Conservation (phyloP, 345 rosid species). For the Barbarea vulgaris region DNA sequence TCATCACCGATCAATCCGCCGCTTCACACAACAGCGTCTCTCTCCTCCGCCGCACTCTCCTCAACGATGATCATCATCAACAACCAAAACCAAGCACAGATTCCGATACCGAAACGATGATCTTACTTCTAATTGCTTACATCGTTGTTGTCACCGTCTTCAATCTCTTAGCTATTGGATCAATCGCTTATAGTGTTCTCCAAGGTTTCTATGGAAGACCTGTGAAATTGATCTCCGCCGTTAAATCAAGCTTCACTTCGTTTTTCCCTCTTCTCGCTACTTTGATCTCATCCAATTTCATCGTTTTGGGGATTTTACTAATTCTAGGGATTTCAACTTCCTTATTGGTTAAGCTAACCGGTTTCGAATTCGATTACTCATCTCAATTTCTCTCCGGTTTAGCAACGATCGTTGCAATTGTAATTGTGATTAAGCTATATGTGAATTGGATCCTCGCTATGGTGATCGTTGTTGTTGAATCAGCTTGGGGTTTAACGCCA, state of each 20-base stretch:
- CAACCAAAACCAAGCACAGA: not conserved
- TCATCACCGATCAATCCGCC: slow-evolving; percentile 42
- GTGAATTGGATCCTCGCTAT: slow-evolving; percentile 55
- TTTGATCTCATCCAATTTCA: slow-evolving; percentile 21
- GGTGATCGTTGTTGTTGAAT: slow-evolving; percentile 67
- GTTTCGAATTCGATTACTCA: slow-evolving; percentile 29
- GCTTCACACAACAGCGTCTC: slow-evolving; percentile 37
- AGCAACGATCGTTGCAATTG: slow-evolving; percentile 11
- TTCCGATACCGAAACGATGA: not conserved
- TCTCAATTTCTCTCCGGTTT: slow-evolving; percentile 36
- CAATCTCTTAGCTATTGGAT: slow-evolving; percentile 54
- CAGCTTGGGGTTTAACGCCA: slow-evolving; percentile 66
- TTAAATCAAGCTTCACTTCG: slow-evolving; percentile 58
- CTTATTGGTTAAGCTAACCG: slow-evolving; percentile 28
- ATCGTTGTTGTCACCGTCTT: slow-evolving; percentile 39
- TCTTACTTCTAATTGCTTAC: slow-evolving; percentile 37
- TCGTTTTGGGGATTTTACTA: slow-evolving; percentile 36
- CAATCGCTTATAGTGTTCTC: slow-evolving; percentile 64
- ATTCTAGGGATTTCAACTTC: slow-evolving; percentile 37
- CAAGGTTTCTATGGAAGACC: slow-evolving; percentile 89
- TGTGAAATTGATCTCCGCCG: slow-evolving; percentile 60
- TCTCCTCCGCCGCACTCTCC: slow-evolving; percentile 20
- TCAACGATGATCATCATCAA: not conserved
- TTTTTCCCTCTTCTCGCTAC: slow-evolving; percentile 61
- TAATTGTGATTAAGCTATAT: slow-evolving; percentile 40